Base-by-base conservation (phyloP, 129 eudicot genomes). In the Escallonia rubra region DNA sequence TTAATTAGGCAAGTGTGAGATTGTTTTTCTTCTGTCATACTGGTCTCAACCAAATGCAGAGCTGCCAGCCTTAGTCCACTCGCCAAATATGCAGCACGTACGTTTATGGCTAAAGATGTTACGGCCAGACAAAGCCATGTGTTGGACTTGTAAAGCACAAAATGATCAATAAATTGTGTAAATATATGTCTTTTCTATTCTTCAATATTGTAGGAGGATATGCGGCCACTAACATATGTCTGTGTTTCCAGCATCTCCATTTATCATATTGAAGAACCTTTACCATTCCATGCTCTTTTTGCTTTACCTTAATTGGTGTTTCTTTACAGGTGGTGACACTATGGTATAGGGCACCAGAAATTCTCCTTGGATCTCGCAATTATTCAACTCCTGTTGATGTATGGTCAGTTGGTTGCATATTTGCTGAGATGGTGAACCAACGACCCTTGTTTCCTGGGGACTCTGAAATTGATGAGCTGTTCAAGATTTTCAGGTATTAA, bases 301-400 rank as follows among this genome's bases (percentile, higher is more conserved):
- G 2, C 1, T 4, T 52, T n/a, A 11, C n/a, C 5, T 3, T 13
- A 12, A 7, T 54, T 52, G 10, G 14, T 72, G 43, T 63, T 23
- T 55, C 57, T 57, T 67, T 76, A 41, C 80, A 93, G 98, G 96
- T 89, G 74, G 98, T 93, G 78, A 93, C 98, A 11, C 76, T 92
- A 53, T 92, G 98, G 98, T 92, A 92, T 69, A 82, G 98, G 74
- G 98, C 98, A 59, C 98, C 98, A 15, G 98, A 93, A 78, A 89
- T 93, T 66, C 91, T 93, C 61, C 96, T 93, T 50, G 96, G 96
- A 64, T 86, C 91, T n/a, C 95, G 86, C 56, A 87, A 89, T 79
- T 93, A 93, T 72, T 89, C 96, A 41, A 93, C 98, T 63, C 96
- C 98, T 16, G 98, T 93, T 58, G 98, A 93, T 77, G 81, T 93